phyloP scores from a whole-genome alignment of 2,329 filamentous ascomycete genomes.

The Arthrobotrys iridis region DNA sequence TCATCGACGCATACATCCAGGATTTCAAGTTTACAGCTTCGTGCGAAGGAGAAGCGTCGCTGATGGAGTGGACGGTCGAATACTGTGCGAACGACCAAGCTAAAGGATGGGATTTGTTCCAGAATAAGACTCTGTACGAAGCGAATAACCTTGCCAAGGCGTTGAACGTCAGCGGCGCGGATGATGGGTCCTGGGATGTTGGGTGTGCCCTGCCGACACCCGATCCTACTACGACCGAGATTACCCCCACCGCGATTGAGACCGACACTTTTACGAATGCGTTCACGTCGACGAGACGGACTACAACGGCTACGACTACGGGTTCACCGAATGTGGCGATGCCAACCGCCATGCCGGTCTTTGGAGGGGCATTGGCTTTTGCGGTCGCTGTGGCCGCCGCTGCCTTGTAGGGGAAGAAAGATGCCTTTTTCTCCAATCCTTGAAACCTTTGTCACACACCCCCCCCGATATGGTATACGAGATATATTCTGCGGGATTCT shows the following conservation, averaged over 20 bases:
- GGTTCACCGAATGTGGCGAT: conserved; percentile 33
- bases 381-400: conserved; percentile 16
- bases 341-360: conserved; percentile 23
- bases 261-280: background rate
- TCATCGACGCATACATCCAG: conserved; percentile 39
- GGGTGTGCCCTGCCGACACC: conserved; percentile 37
- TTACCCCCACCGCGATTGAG: background rate
- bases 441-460: background rate
- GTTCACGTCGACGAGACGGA: background rate
- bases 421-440: background rate
- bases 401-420: background rate
- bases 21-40: conserved; percentile 47
- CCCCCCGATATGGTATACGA: background rate
- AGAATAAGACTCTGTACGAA: conserved; percentile 35
- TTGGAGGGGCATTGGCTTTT: conserved; percentile 34
- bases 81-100: conserved; percentile 42
- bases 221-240: background rate
- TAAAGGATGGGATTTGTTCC: conserved; percentile 34
- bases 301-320: conserved; percentile 16
- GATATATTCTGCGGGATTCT: background rate
- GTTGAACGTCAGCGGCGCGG: conserved; percentile 38
- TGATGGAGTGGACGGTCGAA: conserved; percentile 49
- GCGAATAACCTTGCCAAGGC: conserved; percentile 40
- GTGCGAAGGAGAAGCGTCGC: conserved; percentile 32
- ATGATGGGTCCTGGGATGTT: conserved; percentile 43